Evolutionary conservation across 2,329 filamentous ascomycete genomes (phyloP), one percentile per base, ranked within the genome.

Genomic region (Clonostachys byssicola): DNA sequence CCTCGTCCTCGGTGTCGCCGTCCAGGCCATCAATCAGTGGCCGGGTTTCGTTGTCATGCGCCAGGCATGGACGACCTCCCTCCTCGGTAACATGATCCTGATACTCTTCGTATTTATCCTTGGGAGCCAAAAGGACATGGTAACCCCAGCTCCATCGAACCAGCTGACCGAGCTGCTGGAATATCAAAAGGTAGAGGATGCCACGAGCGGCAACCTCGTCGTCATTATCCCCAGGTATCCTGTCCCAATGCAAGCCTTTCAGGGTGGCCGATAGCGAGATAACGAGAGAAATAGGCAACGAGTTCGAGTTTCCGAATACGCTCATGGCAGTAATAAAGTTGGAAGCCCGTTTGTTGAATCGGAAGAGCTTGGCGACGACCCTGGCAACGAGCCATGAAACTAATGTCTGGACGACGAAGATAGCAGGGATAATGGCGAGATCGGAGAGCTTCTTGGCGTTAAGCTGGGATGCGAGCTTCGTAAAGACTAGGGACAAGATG

Each of bases 121-220:
- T 87, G 16, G 92, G 90, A 16, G 92, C 92, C n/a, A 99, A 75
- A 16, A 99, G 75, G 36, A 97, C 85, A 58, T 96, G 91, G 66
- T 96, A 97, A 12, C 94, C 94, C 94, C 94, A 99, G 52, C 89
- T 96, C 94, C 94, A 99, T 49, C 94, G 83, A 17, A 99, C 85
- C 23, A 97, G 74, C 67, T 99, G 94, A 18, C 94, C 94, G 4
- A 99, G 81, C 65, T 99, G 94, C 70, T 99, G 94, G 71, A 99
- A 99, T 55, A 99, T 95, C 51, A 99, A 77, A 12, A 99, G 78
- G 61, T 99, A 99, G 1, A 99, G 73, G 51, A 99, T 97, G 50
- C 94, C 94, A 51, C 94, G 84, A 4, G 94, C 92, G 20, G 83
- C 92, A 17, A 99, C 94, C 65, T 97, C 90, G 49, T 95, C 88